Evolutionary conservation across 495 filamentous ascomycete species (phyloP).

Genomic region (Cairneyella variabilis): DNA sequence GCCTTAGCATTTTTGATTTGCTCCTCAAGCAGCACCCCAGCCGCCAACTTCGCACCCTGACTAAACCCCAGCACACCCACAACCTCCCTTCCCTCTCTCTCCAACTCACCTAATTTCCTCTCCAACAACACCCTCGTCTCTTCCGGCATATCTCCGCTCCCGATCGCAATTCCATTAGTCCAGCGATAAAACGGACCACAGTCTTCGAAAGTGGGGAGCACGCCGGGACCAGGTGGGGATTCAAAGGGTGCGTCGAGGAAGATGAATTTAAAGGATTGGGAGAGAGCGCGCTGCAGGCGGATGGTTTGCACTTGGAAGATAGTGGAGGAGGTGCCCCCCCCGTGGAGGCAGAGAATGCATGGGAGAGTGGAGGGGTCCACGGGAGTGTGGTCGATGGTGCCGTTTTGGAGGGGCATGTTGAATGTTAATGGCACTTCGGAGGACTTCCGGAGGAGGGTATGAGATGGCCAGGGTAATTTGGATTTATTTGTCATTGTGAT

Average conservation of each 20-base stretch:
- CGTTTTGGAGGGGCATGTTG: too few species aligned
- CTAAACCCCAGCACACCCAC: constrained; percentile 29
- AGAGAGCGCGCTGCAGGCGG: constrained; percentile 27
- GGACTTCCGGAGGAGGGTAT: too few species aligned
- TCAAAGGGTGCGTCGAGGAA: constrained; percentile 31
- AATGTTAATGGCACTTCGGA: too few species aligned
- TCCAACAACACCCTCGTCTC: constrained; percentile 10
- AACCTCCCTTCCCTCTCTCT: constrained; percentile 40
- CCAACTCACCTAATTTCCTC: background rate
- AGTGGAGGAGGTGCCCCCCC: constrained; percentile 52
- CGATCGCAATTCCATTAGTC: background rate
- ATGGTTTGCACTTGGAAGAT: constrained; percentile 59
- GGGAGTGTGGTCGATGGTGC: too few species aligned
- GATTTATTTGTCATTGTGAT: too few species aligned
- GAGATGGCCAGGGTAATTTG: too few species aligned
- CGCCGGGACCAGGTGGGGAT: constrained; percentile 29
- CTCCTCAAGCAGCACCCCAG: constrained; percentile 28
- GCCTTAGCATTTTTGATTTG: constrained; percentile 3
- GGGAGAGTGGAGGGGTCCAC: constrained; percentile 17
- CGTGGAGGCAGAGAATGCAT: constrained; percentile 58
- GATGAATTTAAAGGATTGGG: constrained; percentile 28
- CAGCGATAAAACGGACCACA: constrained; percentile 31
- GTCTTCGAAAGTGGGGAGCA: constrained; percentile 33
- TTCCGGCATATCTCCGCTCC: background rate
- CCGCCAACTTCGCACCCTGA: constrained; percentile 27